Conservation (phyloP, 164 flowering plant genomes). For the Euptelea pleiosperma region DNA sequence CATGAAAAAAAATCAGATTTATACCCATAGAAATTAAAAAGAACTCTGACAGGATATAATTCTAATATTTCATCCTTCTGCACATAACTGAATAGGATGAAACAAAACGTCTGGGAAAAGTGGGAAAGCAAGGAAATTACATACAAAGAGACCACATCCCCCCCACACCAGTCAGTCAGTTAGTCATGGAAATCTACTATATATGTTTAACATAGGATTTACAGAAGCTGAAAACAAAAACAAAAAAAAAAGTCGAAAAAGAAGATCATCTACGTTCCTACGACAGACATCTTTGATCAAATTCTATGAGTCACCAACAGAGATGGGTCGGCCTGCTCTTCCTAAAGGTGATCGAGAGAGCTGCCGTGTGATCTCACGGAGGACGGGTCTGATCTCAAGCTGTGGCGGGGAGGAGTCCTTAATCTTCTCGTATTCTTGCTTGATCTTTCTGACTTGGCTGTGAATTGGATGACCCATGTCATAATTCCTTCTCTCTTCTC, state of each 20-base stretch:
- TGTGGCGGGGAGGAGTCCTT: constrained; percentile 35
- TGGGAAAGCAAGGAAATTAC: not conserved
- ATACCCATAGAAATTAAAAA: too few relatives aligned
- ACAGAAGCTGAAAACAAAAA: too few relatives aligned
- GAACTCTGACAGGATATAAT: too few relatives aligned
- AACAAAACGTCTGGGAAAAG: too few relatives aligned
- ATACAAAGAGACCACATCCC: not conserved
- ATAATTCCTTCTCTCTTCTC: constrained; percentile 6
- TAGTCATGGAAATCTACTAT: too few relatives aligned
- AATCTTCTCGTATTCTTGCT: constrained; percentile 56
- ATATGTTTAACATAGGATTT: too few relatives aligned
- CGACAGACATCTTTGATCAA: too few relatives aligned
- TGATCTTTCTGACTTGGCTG: constrained; percentile 68
- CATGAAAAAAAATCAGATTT: not conserved
- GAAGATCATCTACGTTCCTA: too few relatives aligned
- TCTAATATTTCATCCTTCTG: too few relatives aligned
- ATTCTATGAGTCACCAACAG: constrained; percentile 38
- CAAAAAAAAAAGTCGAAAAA: too few relatives aligned
- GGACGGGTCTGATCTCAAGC: constrained; percentile 33
- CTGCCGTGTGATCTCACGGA: constrained; percentile 42
- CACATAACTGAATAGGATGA: too few relatives aligned
- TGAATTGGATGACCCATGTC: constrained; percentile 45
- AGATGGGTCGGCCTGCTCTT: constrained; percentile 43
- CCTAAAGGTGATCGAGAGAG: constrained; percentile 66
- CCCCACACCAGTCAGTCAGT: too few relatives aligned